phyloP scores from a whole-genome alignment of 306 rosid genomes.

The Rosa lucieae region DNA sequence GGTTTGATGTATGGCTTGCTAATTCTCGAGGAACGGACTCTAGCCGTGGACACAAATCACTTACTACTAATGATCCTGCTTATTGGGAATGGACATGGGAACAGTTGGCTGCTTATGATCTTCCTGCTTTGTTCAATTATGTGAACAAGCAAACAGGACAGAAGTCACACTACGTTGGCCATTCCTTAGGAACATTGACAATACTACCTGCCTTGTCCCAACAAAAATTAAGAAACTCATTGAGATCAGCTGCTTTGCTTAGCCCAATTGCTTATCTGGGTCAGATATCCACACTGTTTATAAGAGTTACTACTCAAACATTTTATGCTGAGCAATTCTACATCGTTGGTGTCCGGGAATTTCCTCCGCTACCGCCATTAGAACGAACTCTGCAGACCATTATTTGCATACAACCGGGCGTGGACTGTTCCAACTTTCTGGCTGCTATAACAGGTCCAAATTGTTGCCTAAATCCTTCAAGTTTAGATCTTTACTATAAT shows the following conservation, averaged over 20 bases:
- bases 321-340: conserved; percentile 47
- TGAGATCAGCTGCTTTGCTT: conserved; percentile 64
- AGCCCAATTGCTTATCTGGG: conserved; percentile 56
- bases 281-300: conserved; percentile 42
- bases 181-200: conserved; percentile 71
- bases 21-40: conserved; percentile 64
- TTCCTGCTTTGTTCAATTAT: conserved; percentile 57
- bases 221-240: conserved; percentile 34
- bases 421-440: too few relatives aligned
- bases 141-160: conserved; percentile 59
- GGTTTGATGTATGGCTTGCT: conserved; percentile 72
- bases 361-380: conserved; percentile 47
- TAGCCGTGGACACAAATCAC: conserved; percentile 47
- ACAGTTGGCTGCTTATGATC: conserved; percentile 67
- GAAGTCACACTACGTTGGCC: conserved; percentile 63
- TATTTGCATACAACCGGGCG: neutral
- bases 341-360: conserved; percentile 46
- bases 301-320: conserved; percentile 32
- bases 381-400: neutral
- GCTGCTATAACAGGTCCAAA: conserved; percentile 17
- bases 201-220: conserved; percentile 56
- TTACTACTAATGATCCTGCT: conserved; percentile 42
- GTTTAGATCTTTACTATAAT: conserved; percentile 36
- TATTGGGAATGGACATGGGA: conserved; percentile 92
- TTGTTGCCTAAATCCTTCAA: conserved; percentile 56